Conservation (phyloP, 2,329 filamentous ascomycete genomes). For the Fusarium sp. region DNA sequence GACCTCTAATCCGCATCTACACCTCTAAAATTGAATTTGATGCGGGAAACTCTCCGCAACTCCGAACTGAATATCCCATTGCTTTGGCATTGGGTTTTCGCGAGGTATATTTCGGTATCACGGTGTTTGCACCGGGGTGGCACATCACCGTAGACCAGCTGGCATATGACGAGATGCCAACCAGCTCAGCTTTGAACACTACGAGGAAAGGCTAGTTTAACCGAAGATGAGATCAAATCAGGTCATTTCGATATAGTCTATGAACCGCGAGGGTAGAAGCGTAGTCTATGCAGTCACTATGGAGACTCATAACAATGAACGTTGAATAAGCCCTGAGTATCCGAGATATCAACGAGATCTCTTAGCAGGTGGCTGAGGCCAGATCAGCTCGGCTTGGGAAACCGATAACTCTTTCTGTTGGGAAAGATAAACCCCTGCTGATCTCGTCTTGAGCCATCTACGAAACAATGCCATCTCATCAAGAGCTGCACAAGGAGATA, state of each 20-base stretch:
- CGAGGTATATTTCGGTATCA: slow-evolving; percentile 16
- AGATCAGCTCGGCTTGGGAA: slow-evolving; percentile 13
- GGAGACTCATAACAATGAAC: neutral
- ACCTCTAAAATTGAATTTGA: slow-evolving; percentile 5
- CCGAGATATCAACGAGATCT: slow-evolving; percentile 20
- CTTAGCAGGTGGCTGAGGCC: slow-evolving; percentile 10
- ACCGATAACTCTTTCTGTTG: slow-evolving; percentile 19
- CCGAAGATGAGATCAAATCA: neutral
- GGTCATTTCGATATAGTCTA: neutral
- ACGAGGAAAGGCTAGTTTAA: neutral
- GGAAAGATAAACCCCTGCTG: slow-evolving; percentile 3
- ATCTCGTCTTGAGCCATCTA: neutral
- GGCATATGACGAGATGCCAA: neutral
- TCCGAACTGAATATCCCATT: slow-evolving; percentile 8
- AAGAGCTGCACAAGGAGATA: slow-evolving; percentile 1
- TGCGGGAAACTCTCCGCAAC: slow-evolving; percentile 30
- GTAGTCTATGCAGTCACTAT: neutral
- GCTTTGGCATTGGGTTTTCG: neutral
- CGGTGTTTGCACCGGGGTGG: slow-evolving; percentile 23
- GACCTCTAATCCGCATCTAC: neutral
- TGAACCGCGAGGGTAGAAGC: neutral
- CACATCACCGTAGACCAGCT: neutral
- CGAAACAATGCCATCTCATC: neutral
- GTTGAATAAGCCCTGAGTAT: neutral
- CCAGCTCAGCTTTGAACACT: neutral